Conservation (phyloP, 1,284 basidiomycete genomes). For the Ganoderma leucocontextum region DNA sequence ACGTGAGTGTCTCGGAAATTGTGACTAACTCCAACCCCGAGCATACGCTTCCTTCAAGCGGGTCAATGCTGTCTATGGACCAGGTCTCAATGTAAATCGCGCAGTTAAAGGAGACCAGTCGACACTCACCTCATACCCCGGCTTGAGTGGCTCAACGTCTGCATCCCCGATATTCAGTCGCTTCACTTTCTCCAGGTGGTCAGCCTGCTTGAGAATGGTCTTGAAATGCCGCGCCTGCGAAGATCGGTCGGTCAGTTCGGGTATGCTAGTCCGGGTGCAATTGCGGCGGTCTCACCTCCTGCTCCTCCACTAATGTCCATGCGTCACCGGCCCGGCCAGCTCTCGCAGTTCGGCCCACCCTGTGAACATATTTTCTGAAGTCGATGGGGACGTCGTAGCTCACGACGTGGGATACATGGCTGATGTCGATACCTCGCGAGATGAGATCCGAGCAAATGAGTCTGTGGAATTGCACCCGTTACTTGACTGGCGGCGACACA, state of each 20-base stretch:
- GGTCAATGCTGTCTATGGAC: conserved; percentile 46
- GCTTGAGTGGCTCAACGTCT: conserved; percentile 63
- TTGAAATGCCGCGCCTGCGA: conserved; percentile 90
- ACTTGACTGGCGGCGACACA: neutral
- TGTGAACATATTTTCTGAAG: conserved; percentile 97
- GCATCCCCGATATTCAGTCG: conserved; percentile 74
- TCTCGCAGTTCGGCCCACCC: conserved; percentile 93
- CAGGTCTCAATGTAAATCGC: neutral
- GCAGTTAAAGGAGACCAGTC: conserved; percentile 9
- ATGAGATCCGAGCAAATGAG: conserved; percentile 96
- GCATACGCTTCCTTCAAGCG: conserved; percentile 49
- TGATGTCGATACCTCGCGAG: conserved; percentile 96
- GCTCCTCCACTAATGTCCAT: conserved; percentile 96
- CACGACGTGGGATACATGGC: conserved; percentile 90
- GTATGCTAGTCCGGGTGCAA: neutral
- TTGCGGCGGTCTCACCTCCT: conserved; percentile 70
- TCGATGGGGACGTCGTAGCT: conserved; percentile 97
- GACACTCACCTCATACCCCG: conserved; percentile 70
- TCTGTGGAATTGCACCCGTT: conserved; percentile 48
- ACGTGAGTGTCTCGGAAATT: neutral
- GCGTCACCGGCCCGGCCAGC: conserved; percentile 89
- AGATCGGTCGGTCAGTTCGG: neutral
- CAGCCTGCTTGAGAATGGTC: conserved; percentile 79
- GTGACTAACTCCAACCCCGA: conserved; percentile 23
- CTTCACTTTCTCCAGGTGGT: conserved; percentile 78